Percentiles rank a stretch among this genome's conserved stretches.
These are phyloP conservation scores for Polygonum maritimum DNA, from an alignment of 148 eudicot species.

Conservation along the genomic window DNA sequence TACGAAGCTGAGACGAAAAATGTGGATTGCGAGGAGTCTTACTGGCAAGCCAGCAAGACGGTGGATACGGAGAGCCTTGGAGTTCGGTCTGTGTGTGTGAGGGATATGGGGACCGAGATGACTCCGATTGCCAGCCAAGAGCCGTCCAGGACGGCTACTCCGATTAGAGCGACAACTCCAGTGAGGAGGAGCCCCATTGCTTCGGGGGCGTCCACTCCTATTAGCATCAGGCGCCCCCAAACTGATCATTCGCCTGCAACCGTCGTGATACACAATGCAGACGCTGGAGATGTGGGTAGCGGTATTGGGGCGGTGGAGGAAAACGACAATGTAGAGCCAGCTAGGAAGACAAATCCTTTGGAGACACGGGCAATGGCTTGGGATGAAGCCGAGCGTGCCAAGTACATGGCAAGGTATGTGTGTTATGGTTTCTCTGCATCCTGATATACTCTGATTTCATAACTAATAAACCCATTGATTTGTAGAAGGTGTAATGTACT, in stretches of 20 bases:
- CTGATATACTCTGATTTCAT: background rate
- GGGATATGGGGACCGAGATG: slow-evolving; percentile 99
- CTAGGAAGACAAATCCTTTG: slow-evolving; percentile 40
- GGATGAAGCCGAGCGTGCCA: slow-evolving; percentile 97
- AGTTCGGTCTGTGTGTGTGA: slow-evolving; percentile 63
- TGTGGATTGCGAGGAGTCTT: slow-evolving; percentile 66
- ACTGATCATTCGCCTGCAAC: too few relatives aligned
- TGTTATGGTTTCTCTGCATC: too few relatives aligned
- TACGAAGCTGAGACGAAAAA: slow-evolving; percentile 69
- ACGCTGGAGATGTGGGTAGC: background rate
- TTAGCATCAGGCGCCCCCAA: slow-evolving; percentile 34
- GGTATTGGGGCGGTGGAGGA: slow-evolving; percentile 21
- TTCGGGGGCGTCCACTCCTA: slow-evolving; percentile 63
- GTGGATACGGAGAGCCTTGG: slow-evolving; percentile 27
- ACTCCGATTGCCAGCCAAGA: slow-evolving; percentile 86
- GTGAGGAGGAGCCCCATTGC: slow-evolving; percentile 62
- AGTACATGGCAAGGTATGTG: slow-evolving; percentile 71
- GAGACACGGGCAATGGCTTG: slow-evolving; percentile 83
- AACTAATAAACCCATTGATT: background rate
- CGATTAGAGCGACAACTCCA: slow-evolving; percentile 67
- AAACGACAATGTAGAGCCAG: slow-evolving; percentile 17
- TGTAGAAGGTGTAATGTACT: background rate
- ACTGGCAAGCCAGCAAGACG: slow-evolving; percentile 44
- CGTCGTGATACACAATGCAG: slow-evolving; percentile 10
- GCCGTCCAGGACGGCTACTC: slow-evolving; percentile 87